Base-by-base conservation (phyloP, 495 filamentous ascomycete species). In the Xylaria castorea region DNA sequence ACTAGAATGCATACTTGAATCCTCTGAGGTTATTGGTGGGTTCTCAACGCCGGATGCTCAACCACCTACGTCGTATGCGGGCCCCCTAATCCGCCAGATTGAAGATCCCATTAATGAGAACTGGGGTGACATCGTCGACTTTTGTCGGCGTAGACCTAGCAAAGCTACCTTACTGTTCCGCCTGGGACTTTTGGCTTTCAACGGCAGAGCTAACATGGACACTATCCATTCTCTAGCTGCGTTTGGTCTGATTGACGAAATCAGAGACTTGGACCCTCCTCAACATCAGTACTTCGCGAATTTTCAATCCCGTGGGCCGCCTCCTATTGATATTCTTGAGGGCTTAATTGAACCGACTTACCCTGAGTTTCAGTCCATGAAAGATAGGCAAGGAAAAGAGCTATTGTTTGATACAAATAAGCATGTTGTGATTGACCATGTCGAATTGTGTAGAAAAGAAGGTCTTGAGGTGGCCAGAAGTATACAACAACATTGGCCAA, bases 121-220 rank as follows among this genome's bases (percentile, higher is more conserved):
- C 20, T 85, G 82, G 83, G 83, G 83, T 0, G 53, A 69, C 1
- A 75, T 85, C 2, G 76, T 84, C 44, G 38, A 82, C 25, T 77
- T 77, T 34, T 83, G 80, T 64, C 78, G 75, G 9, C 30, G 68
- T 2, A 70, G 57, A 16, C 16, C 73, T 3, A 68, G 76, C 27
- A 58, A 55, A 42, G 72, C 74, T 6, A 67, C 78, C 12, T 32
- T 84, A 25, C 51, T 80, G 1, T 84, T 83, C 53, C 75, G 82
- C 5, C 71, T 75, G 2, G 75, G 75, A 7, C 66, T 79, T 2
- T 44, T 79, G 5, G 75, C 73, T 5, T 79, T 79, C n/a, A 5
- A 34, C 32, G 4, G 50, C 0, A 73, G 70, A 36, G 42, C 76
- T 9, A 75, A 85, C n/a, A 79, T 81, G 71, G 70, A 76, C 6